Evolutionary conservation across 1,284 basidiomycete species (phyloP), one percentile per base, ranked within the genome.

Genomic region (Ganoderma leucocontextum): DNA sequence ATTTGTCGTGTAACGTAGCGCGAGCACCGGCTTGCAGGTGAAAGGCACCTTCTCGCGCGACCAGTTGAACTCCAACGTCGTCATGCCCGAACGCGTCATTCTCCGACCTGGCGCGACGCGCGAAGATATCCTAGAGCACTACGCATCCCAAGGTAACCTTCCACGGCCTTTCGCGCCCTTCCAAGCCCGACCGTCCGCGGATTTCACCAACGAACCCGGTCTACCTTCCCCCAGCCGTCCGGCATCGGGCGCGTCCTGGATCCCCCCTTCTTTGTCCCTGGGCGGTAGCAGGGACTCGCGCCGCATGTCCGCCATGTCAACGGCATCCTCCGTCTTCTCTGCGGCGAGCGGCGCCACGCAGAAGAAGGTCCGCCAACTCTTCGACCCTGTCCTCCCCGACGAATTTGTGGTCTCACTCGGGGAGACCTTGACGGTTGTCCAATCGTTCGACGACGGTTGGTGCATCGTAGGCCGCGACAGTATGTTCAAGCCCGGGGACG

Each of bases 391-490:
- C 29, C 85, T 93, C 1, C 89, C 91, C 0, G 92, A 93, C 77
- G 91, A 94, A 75, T 82, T 92, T 33, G 80, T 87, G 55, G 71
- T 91, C 70, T 76, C 80, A 39, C 74, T 85, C 17, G 89, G 89
- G 53, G 91, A 93, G 77, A 81, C 81, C 47, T 78, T 93, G 55
- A 85, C 84, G 2, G 78, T 91, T 29, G 81, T 92, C 10, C 86
- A 88, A 70, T 68, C 69, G 2, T 90, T 89, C 73, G 89, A 92
- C 68, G 91, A 93, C 69, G 91, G 91, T 2, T 94, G 91, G 92
- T 92, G 89, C 75, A 82, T 92, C 67, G 90, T 91, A 62, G 87
- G 86, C 19, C 82, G 89, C 42, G 85, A 89, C 66, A 81, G 80
- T 70, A 75, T 84, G 60, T 82, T 85, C 78, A 82, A 82, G 36